Evolutionary conservation across 139 green algal genomes (phyloP), one percentile per base, ranked within the genome.

Genomic region (Coelastrella sp.): DNA sequence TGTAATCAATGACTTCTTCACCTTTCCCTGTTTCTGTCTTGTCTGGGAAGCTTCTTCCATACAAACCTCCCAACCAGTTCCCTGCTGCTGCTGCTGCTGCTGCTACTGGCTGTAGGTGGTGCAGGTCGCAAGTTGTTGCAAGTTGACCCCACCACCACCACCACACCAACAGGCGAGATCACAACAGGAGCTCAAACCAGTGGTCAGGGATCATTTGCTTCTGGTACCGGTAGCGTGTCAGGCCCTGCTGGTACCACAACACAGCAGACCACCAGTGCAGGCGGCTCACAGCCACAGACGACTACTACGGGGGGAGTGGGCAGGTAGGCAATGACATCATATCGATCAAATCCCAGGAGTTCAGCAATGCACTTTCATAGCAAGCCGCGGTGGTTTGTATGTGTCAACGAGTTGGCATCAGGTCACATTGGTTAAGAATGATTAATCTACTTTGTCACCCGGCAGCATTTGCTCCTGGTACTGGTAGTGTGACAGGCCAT

Each of bases 231-330:
- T 54, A 88, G 68, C 68, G 68, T 80, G 19, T 7, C 6, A 7
- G 83, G 68, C 17, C 58, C 80, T 75, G 80, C 19, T 57, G 80
- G 80, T 20, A 60, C 58, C 68, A 80, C 83, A 3, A 88, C 68
- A 19, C 83, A 88, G 83, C 80, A 47, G 47, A 81, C 68, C 68
- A 88, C 19, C 83, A 88, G 83, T 32, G 58, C 80, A 54, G 68
- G 68, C 2, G 83, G 83, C 59, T 54, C 66, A 71, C 19, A 54
- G 13, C 68, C 83, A 54, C 61, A 75, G 54, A 87, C 82, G 6
- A 78, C 32, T 8, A 79, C 82, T 7, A 87, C 82, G 0, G 82
- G 82, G 7, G 82, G 82, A 56, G 82, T 87, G 5, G 82, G 82
- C 64, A 87, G 82, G 82, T 87, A n/a, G 32, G 32, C 32, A 47